Evolutionary conservation across 331 rosid genomes (phyloP).

Genomic region (Acacia concinna): DNA sequence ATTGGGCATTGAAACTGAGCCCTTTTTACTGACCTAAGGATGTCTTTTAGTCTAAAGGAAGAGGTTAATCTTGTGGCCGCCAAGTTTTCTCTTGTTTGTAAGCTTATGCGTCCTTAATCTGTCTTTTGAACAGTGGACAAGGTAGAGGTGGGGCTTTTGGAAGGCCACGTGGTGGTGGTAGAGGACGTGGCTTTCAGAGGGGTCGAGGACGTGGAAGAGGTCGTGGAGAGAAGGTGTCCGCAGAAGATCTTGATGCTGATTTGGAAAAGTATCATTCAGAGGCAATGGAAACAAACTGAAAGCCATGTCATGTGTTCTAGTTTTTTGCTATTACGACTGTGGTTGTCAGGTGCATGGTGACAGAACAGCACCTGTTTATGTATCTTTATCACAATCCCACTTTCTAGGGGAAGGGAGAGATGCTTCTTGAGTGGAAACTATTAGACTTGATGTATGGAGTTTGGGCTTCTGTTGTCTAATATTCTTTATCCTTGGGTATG

Average conservation of each 20-base stretch:
- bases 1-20: not conserved
- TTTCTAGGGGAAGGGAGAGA: slow-evolving; percentile 44
- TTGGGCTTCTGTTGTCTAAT: slow-evolving; percentile 58
- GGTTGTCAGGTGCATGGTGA: slow-evolving; percentile 49
- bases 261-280: slow-evolving; percentile 91
- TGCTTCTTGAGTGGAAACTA: slow-evolving; percentile 48
- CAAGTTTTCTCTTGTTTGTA: not conserved
- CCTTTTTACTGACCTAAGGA: not conserved
- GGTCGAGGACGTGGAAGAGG: slow-evolving; percentile 77
- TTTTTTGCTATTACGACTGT: slow-evolving; percentile 48
- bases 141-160: slow-evolving; percentile 63
- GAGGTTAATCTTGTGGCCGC: not conserved
- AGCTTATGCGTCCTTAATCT: slow-evolving; percentile 13
- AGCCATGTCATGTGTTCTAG: slow-evolving; percentile 30
- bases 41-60: not conserved
- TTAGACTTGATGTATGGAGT: slow-evolving; percentile 58
- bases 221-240: slow-evolving; percentile 75
- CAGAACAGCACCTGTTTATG: slow-evolving; percentile 47
- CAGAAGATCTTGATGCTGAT: slow-evolving; percentile 96
- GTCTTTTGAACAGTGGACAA: slow-evolving; percentile 59
- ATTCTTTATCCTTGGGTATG: slow-evolving; percentile 53
- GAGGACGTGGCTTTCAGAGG: slow-evolving; percentile 65
- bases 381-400: slow-evolving; percentile 54
- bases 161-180: slow-evolving; percentile 62
- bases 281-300: slow-evolving; percentile 69